A percentile compares a stretch with the other conserved stretches of the same genome.
Conservation (phyloP, 495 filamentous ascomycete species). For the Penicillium bovifimosum region DNA sequence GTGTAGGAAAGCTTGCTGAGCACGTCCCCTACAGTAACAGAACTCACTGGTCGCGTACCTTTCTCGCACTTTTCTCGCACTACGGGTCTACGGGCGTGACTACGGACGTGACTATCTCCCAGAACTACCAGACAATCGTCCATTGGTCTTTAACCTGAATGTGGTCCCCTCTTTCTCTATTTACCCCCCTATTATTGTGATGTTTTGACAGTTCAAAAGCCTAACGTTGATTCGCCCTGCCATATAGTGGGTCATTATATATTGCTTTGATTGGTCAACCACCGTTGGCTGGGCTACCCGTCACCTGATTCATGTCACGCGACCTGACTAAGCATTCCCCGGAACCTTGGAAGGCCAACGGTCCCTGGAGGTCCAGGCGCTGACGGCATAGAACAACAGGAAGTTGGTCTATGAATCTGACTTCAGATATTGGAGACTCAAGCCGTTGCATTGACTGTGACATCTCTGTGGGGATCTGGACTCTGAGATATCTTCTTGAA, state of each 20-base stretch:
- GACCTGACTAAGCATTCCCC: constrained; percentile 4
- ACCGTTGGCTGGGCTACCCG: constrained; percentile 24
- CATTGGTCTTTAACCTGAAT: neutral
- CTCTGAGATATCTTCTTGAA: neutral
- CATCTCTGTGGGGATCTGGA: neutral
- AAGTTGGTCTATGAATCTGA: neutral
- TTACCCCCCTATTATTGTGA: neutral
- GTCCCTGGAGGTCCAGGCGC: constrained; percentile 3
- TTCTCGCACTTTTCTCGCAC: no score
- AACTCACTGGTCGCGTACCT: no score
- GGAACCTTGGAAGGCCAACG: constrained; percentile 1
- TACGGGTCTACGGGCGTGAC: no score
- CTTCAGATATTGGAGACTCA: neutral
- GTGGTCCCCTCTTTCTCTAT: neutral
- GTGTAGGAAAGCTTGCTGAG: no score
- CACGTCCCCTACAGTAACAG: no score
- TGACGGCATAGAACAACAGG: constrained; percentile 1
- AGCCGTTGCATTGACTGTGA: neutral
- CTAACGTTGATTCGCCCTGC: constrained; percentile 11
- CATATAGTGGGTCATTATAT: constrained; percentile 2
- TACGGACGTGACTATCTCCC: no score
- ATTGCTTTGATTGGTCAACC: constrained; percentile 9
- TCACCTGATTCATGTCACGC: constrained; percentile 11
- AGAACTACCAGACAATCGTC: no score
- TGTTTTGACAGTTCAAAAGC: constrained; percentile 6